phyloP scores from a whole-genome alignment of 208 protist species.

The Acanthamoeba rhysodes region DNA sequence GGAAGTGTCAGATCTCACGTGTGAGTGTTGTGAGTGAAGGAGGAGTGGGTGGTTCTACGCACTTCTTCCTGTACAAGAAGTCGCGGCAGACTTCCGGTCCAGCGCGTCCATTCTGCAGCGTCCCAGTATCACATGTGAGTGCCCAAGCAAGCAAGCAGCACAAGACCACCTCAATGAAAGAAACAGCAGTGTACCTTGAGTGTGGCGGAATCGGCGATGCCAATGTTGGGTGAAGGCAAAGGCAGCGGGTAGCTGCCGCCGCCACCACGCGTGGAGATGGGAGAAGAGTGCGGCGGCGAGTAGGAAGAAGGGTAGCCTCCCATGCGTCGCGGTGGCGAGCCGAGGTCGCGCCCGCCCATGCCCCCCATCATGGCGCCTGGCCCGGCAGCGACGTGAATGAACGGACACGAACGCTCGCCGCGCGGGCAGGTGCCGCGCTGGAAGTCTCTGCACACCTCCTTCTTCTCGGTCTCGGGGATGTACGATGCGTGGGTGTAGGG shows the following conservation, averaged over 20 bases:
- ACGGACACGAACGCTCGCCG: constrained; percentile 40
- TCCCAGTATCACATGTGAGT: background rate
- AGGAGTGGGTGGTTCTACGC: background rate
- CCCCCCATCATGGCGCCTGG: background rate
- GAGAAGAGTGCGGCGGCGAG: constrained; percentile 6
- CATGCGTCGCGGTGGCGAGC: background rate
- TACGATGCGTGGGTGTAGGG: constrained; percentile 46
- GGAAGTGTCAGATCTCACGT: background rate
- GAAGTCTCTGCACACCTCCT: constrained; percentile 26
- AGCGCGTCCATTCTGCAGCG: background rate
- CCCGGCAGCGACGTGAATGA: constrained; percentile 2
- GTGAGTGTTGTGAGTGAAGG: background rate
- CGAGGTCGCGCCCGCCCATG: background rate
- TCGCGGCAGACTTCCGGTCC: constrained; percentile 42
- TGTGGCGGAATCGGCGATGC: background rate
- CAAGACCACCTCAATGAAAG: background rate
- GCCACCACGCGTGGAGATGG: background rate
- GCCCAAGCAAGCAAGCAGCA: too few species aligned
- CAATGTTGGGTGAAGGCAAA: background rate
- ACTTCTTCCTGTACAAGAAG: constrained; percentile 60
- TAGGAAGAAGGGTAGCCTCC: background rate
- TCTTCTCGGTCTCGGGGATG: constrained; percentile 30
- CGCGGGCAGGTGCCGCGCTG: constrained; percentile 30
- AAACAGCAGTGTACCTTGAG: background rate
- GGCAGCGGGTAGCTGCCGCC: background rate